Evolutionary conservation across 768 basidiomycete genomes (phyloP), one percentile per base, ranked within the genome.

Genomic region (Fomitopsis pulvina): DNA sequence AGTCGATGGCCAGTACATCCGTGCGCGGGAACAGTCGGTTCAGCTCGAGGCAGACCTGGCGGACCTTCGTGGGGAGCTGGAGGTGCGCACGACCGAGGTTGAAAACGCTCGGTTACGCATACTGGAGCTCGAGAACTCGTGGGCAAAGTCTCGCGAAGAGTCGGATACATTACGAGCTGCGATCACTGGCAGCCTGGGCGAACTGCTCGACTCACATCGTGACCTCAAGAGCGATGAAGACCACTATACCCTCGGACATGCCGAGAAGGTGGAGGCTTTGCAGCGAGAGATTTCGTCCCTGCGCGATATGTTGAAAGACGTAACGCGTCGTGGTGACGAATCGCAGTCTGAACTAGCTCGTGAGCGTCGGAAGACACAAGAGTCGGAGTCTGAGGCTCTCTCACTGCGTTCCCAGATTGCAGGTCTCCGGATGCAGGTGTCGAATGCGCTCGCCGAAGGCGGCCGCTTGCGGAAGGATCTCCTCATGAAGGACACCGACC

Each of bases 121-220:
- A 38, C 71, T 78, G 22, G 90, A 94, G 47, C 83, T 85, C 38
- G 94, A 96, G 69, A 92, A 87, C 61, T 81, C 87, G 8, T 96
- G 92, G 85, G 80, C 87, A 22, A 88, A 92, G 65, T 91, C 92
- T 38, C 81, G 92, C 12, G 87, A 94, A 68, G 92, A 97, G 71
- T 91, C 92, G 2, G 94, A 96, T 64, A 81, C 87, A 1, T 83
- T 93, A 66, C 76, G 92, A 47, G 85, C 87, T 20, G 71, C 92
- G 45, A 93, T 93, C 2, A 95, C 91, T 2, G 82, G 85, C 41
- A 79, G 85, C 59, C 77, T 96, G 2, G 92, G 92, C 21, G 81
- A 94, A 62, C 73, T 96, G 18, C 72, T 96, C 41, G 90, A 94
- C 62, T 83, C 87, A 2, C 93, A 95, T 71, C 80, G 85, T 29